Conservation (phyloP, 257 asterid species). For the Ballota nigra region DNA sequence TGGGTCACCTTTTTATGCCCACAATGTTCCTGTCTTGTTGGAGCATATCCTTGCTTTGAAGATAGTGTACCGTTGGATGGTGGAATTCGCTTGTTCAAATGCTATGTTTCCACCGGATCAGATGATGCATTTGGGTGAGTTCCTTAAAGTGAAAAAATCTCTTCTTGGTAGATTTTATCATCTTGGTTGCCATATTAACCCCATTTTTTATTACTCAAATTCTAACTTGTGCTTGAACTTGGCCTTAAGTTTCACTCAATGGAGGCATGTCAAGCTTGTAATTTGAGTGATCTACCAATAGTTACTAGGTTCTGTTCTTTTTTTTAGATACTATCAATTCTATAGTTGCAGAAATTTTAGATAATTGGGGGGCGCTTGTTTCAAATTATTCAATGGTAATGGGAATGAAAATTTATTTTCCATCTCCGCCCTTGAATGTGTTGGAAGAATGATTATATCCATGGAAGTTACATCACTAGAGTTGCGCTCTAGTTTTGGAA, state of each 20-base stretch:
- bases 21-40: constrained; percentile 66
- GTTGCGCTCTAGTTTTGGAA: too few relatives aligned
- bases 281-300: background rate
- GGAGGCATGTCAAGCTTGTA: constrained; percentile 1
- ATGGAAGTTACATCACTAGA: too few relatives aligned
- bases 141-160: background rate
- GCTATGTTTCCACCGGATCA: constrained; percentile 45
- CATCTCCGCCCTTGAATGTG: too few relatives aligned
- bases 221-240: background rate
- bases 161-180: background rate
- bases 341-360: background rate
- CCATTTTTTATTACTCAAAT: background rate
- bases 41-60: constrained; percentile 77
- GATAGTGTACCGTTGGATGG: constrained; percentile 67
- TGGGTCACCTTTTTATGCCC: constrained; percentile 75
- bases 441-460: too few relatives aligned
- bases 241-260: background rate
- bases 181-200: background rate
- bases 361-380: too few relatives aligned
- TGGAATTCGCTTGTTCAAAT: constrained; percentile 78
- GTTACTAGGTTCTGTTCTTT: background rate
- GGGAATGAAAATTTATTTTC: too few relatives aligned
- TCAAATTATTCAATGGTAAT: too few relatives aligned
- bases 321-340: background rate
- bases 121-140: constrained; percentile 63